Percentiles rank a stretch among this genome's conserved stretches.
Conservation (phyloP, 306 rosid genomes). For the Pyrus pyrifolia region DNA sequence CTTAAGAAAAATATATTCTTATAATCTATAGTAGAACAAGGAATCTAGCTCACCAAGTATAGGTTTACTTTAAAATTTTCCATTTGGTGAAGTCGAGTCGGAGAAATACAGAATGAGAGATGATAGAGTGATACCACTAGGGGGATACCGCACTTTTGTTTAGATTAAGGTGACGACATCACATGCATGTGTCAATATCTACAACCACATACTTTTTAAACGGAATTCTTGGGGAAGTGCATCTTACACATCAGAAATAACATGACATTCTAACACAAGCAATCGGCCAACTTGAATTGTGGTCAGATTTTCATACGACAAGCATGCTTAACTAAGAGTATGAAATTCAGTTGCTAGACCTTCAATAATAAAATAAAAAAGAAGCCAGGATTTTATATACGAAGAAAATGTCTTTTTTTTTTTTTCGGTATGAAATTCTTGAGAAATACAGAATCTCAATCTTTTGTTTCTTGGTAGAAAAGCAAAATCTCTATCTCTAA, state of each 20-base stretch:
- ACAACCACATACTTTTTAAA: background rate
- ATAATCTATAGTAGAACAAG: background rate
- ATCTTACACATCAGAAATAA: background rate
- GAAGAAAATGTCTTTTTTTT: background rate
- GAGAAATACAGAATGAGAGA: background rate
- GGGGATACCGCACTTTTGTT: background rate
- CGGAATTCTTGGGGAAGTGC: background rate
- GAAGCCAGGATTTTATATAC: too few relatives aligned
- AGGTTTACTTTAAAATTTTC: background rate
- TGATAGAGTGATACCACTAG: background rate
- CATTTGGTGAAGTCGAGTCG: background rate
- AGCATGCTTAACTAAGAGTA: background rate
- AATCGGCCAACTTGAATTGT: background rate
- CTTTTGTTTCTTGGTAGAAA: too few relatives aligned
- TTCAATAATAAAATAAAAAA: background rate
- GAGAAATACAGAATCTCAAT: too few relatives aligned
- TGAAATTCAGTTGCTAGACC: background rate
- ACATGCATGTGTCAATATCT: background rate
- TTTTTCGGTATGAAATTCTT: background rate
- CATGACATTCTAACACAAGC: background rate
- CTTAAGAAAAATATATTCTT: background rate
- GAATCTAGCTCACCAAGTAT: background rate
- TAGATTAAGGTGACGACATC: background rate
- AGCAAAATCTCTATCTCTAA: too few relatives aligned
- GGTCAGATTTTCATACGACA: background rate